Base-by-base conservation (phyloP, 805 yeast genomes). In the Candida maris region DNA sequence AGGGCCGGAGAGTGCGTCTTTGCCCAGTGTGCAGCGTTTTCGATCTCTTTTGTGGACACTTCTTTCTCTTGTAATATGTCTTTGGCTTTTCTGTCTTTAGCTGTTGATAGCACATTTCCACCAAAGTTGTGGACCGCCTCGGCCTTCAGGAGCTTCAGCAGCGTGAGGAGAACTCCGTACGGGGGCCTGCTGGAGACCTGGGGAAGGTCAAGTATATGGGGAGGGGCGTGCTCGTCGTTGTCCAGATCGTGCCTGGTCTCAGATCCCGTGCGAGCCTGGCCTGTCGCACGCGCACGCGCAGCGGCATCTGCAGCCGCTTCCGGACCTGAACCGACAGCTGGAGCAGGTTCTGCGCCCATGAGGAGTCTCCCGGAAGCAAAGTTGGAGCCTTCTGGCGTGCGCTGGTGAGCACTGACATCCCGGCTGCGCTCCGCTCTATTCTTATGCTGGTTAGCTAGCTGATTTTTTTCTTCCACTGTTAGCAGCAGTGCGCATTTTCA, bases 181-280 rank as follows among this genome's bases (percentile, higher is more conserved):
- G 85, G 75, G 0, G 85, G 81, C 14, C 57, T 52, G 8, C 46
- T 49, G 5, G 61, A 58, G n/a, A 74, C 44, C 3, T 57, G 48
- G 0, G 93, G 91, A 3, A 83, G 57, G 49, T 84, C 91, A 4
- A 80, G 61, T 0, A 71, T 50, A 39, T 78, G 81, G 1, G 80
- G 45, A 16, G 10, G 31, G 6, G 15, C 21, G 18, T 7, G 21
- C 15, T 25, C 14, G 15, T n/a, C 15, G 15, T 25, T 16, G 10
- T 25, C 28, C n/a, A n/a, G n/a, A n/a, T n/a, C n/a, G n/a, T n/a
- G n/a, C n/a, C n/a, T n/a, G n/a, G n/a, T n/a, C n/a, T n/a, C n/a
- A n/a, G n/a, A n/a, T n/a, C n/a, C n/a, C n/a, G n/a, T n/a, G n/a
- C n/a, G n/a, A n/a, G n/a, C n/a, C n/a, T n/a, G n/a, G n/a, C n/a